These are phyloP conservation scores for Vicia sativa DNA, from an alignment of 306 rosid genomes.

Conservation along the genomic window DNA sequence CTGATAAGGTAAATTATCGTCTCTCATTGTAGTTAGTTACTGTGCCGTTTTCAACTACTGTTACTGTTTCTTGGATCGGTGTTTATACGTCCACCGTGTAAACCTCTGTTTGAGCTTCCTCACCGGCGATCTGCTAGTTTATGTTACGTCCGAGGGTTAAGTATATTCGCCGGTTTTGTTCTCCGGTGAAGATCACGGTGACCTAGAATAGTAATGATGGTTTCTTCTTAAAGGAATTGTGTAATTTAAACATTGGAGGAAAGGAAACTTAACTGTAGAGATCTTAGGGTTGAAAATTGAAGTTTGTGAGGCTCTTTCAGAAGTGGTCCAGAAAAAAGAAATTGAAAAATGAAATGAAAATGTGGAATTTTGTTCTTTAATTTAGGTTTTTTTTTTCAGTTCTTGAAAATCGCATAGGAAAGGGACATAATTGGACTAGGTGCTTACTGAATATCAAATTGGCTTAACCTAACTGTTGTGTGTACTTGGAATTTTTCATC, in stretches of 20 bases:
- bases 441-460: slow-evolving; percentile 29
- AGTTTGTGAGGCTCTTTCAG: slow-evolving; percentile 27
- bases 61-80: slow-evolving; percentile 49
- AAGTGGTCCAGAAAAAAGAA: slow-evolving; percentile 31
- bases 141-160: slow-evolving; percentile 33
- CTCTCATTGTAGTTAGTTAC: slow-evolving; percentile 31
- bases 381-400: slow-evolving; percentile 6
- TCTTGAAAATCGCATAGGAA: slow-evolving; percentile 22
- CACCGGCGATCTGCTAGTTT: slow-evolving; percentile 56
- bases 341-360: slow-evolving; percentile 37
- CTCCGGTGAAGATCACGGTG: slow-evolving; percentile 39
- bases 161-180: slow-evolving; percentile 37
- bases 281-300: slow-evolving; percentile 35
- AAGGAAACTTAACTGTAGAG: slow-evolving; percentile 2
- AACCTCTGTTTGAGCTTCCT: slow-evolving; percentile 38
- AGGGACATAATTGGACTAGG: slow-evolving; percentile 33
- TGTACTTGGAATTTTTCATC: slow-evolving; percentile 16
- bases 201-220: background rate
- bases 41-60: slow-evolving; percentile 12
- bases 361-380: slow-evolving; percentile 44
- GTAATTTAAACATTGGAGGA: background rate
- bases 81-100: slow-evolving; percentile 49
- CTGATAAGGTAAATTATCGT: slow-evolving; percentile 63
- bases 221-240: background rate
- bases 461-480: slow-evolving; percentile 11